These are phyloP conservation scores for Amphirosellinia nigrospora DNA, from an alignment of 495 filamentous ascomycete species.

Conservation along the genomic window DNA sequence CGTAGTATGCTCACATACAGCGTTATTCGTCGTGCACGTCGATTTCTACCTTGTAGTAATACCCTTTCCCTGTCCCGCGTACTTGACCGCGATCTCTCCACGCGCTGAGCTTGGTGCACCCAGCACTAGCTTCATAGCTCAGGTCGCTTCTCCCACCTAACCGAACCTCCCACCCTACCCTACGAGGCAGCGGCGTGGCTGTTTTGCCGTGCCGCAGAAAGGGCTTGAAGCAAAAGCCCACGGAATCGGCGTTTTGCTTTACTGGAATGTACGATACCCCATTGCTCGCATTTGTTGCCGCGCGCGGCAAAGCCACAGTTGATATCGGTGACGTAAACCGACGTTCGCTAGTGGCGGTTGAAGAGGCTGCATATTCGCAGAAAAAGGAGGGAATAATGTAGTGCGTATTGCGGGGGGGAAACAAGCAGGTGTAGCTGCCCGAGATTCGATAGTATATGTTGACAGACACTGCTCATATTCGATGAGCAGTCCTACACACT, in stretches of 20 bases:
- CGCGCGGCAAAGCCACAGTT: conserved; percentile 4
- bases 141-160: conserved; percentile 21
- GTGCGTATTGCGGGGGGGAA: conserved; percentile 9
- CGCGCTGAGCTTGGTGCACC: not conserved
- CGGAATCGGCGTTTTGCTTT: conserved; percentile 20
- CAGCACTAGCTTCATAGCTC: conserved; percentile 13
- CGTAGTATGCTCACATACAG: conserved; percentile 42
- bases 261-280: conserved; percentile 26
- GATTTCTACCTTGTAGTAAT: conserved; percentile 33
- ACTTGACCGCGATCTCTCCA: conserved; percentile 6
- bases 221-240: conserved; percentile 12
- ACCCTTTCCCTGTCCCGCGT: not conserved
- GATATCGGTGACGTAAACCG: conserved; percentile 1
- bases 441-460: not conserved
- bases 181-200: conserved; percentile 12
- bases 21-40: conserved; percentile 21
- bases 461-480: conserved; percentile 14
- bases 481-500: conserved; percentile 8
- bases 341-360: not conserved
- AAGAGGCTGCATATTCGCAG: conserved; percentile 8
- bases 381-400: conserved; percentile 25
- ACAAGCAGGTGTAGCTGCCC: not conserved
- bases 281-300: conserved; percentile 3
- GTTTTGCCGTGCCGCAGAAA: conserved; percentile 11
- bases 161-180: conserved; percentile 18